Conservation (phyloP, 495 filamentous ascomycete genomes). For the Chaetomium cochliodes region DNA sequence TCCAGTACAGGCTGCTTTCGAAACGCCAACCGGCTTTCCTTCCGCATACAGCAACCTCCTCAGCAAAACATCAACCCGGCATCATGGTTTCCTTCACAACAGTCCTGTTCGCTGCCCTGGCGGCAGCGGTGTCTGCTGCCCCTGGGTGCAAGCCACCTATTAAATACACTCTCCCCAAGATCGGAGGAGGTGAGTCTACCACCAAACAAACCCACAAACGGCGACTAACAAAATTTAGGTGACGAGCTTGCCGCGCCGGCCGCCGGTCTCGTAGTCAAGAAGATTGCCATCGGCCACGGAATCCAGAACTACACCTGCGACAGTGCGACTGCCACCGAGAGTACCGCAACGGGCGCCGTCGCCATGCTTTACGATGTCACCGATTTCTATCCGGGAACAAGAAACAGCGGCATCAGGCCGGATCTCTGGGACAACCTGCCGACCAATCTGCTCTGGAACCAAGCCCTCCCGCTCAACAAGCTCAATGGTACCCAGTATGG, state of each 20-base stretch:
- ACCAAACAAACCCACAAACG: background rate
- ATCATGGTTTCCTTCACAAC: constrained; percentile 35
- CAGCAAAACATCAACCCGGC: background rate
- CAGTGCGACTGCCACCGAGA: constrained; percentile 17
- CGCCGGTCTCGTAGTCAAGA: constrained; percentile 51
- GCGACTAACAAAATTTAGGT: constrained; percentile 28
- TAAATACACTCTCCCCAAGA: constrained; percentile 30
- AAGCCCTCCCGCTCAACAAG: constrained; percentile 41
- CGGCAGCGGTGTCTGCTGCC: constrained; percentile 29
- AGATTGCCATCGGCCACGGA: constrained; percentile 66
- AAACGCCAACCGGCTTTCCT: constrained; percentile 11
- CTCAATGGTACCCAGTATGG: constrained; percentile 37
- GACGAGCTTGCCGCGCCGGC: constrained; percentile 49
- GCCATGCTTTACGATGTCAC: constrained; percentile 66
- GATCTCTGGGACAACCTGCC: constrained; percentile 36
- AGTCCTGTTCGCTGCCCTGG: constrained; percentile 30
- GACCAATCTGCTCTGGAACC: constrained; percentile 34
- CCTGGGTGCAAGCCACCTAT: constrained; percentile 19
- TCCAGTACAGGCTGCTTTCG: background rate
- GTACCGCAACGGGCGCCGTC: constrained; percentile 56
- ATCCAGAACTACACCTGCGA: constrained; percentile 77
- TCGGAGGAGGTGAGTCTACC: constrained; percentile 27
- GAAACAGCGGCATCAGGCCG: constrained; percentile 29
- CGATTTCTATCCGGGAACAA: constrained; percentile 45
- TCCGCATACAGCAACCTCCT: constrained; percentile 22